Conservation (phyloP, 768 basidiomycete species). For the Suillus occidentalis region DNA sequence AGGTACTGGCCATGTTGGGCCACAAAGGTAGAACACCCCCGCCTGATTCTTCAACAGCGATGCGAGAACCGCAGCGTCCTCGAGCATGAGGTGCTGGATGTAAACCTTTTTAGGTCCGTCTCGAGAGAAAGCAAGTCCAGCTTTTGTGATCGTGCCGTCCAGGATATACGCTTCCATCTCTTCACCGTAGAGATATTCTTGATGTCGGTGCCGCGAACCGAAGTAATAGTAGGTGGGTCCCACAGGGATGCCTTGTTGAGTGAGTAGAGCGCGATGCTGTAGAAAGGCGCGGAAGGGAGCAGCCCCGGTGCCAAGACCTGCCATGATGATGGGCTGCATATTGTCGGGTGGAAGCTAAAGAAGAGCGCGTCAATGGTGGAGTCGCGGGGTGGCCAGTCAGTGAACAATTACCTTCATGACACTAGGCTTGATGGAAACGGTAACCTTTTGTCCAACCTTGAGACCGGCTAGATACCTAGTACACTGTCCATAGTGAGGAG, state of each 20-base stretch:
- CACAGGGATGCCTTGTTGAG: slow-evolving; percentile 71
- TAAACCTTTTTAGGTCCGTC: slow-evolving; percentile 93
- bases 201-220: slow-evolving; percentile 91
- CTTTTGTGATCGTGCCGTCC: slow-evolving; percentile 81
- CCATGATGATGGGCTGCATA: slow-evolving; percentile 95
- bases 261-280: slow-evolving; percentile 88
- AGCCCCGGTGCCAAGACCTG: slow-evolving; percentile 96
- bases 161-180: slow-evolving; percentile 93
- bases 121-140: slow-evolving; percentile 95
- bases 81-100: slow-evolving; percentile 97
- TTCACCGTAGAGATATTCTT: slow-evolving; percentile 96
- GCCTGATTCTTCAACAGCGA: slow-evolving; percentile 68
- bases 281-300: slow-evolving; percentile 99
- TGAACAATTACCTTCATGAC: slow-evolving; percentile 85
- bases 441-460: slow-evolving; percentile 86
- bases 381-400: background rate
- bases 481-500: slow-evolving; percentile 87
- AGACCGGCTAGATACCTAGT: slow-evolving; percentile 90
- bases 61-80: slow-evolving; percentile 79
- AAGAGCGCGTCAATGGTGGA: slow-evolving; percentile 13
- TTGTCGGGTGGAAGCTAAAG: slow-evolving; percentile 76
- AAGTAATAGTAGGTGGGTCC: slow-evolving; percentile 99
- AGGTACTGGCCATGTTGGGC: slow-evolving; percentile 99
- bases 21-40: slow-evolving; percentile 95
- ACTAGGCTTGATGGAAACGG: slow-evolving; percentile 96